Conservation (phyloP, 164 flowering plant genomes). For the Pachysandra terminalis region DNA sequence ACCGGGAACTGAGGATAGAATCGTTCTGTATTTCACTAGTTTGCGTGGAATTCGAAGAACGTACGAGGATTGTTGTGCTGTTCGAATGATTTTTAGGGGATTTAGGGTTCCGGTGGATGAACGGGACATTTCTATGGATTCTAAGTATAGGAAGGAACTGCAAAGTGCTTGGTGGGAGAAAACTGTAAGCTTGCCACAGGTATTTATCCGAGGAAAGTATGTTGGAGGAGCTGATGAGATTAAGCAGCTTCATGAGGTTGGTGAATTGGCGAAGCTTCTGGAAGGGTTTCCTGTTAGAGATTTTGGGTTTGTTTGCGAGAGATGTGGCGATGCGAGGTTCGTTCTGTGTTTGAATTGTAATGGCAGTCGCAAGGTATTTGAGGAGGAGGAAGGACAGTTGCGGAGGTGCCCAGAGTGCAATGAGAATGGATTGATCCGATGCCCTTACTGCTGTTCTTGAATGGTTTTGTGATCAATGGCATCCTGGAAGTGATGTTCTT, state of each 20-base stretch:
- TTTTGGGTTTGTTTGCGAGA: slow-evolving; percentile 43
- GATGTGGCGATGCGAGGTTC: slow-evolving; percentile 89
- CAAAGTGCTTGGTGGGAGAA: slow-evolving; percentile 46
- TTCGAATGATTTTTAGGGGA: slow-evolving; percentile 64
- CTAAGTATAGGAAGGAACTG: slow-evolving; percentile 57
- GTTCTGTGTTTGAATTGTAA: slow-evolving; percentile 68
- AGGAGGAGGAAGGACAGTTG: slow-evolving; percentile 50
- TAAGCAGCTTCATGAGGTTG: slow-evolving; percentile 62
- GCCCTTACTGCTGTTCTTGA: slow-evolving; percentile 69
- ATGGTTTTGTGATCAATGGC: background rate
- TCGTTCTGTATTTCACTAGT: slow-evolving; percentile 79
- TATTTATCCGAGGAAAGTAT: slow-evolving; percentile 65
- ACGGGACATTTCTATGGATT: slow-evolving; percentile 90
- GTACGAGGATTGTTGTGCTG: slow-evolving; percentile 77
- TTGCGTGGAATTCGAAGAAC: slow-evolving; percentile 83
- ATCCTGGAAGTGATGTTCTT: slow-evolving; percentile 41
- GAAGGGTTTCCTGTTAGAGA: slow-evolving; percentile 52
- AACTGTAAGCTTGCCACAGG: slow-evolving; percentile 60
- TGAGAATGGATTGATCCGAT: slow-evolving; percentile 87
- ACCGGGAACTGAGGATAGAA: slow-evolving; percentile 39
- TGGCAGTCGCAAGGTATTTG: slow-evolving; percentile 80
- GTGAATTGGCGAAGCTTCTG: slow-evolving; percentile 64
- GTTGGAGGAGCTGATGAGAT: slow-evolving; percentile 87
- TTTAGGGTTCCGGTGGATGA: slow-evolving; percentile 76
- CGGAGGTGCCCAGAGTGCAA: slow-evolving; percentile 69